Percentiles rank a stretch among this genome's conserved stretches.
These are phyloP conservation scores for Anisodus tanguticus DNA, from an alignment of 257 asterid genomes.

Conservation along the genomic window DNA sequence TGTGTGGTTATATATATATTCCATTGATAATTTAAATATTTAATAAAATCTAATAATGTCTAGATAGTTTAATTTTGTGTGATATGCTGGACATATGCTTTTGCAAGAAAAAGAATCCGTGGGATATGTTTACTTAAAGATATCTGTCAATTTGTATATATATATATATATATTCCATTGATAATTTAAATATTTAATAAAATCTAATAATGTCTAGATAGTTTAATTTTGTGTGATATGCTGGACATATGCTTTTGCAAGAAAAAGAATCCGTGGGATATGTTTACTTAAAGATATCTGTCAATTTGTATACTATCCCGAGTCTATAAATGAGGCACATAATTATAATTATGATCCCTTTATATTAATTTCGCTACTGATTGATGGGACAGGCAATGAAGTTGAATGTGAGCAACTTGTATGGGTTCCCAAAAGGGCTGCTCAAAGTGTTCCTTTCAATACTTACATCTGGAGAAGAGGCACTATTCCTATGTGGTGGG, in stretches of 20 bases:
- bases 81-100: constrained; percentile 2
- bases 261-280: constrained; percentile 4
- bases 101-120: constrained; percentile 17
- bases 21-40: background rate
- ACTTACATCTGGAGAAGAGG: constrained; percentile 98
- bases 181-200: background rate
- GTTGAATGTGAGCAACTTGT: constrained; percentile 98
- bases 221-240: constrained; percentile 4
- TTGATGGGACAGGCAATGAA: constrained; percentile 83
- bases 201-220: background rate
- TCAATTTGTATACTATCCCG: background rate
- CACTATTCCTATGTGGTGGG: constrained; percentile 99
- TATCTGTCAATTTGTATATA: constrained; percentile 15
- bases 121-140: background rate
- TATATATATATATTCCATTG: background rate
- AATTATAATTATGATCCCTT: constrained; percentile 24
- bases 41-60: background rate
- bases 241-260: constrained; percentile 13
- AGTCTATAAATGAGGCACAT: background rate
- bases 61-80: background rate
- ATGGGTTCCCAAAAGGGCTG: constrained; percentile 81
- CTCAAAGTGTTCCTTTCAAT: constrained; percentile 88
- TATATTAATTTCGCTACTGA: constrained; percentile 30
- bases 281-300: background rate
- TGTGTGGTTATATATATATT: background rate